Conservation (phyloP, 495 filamentous ascomycete species). For the Penicillium flavigenum region DNA sequence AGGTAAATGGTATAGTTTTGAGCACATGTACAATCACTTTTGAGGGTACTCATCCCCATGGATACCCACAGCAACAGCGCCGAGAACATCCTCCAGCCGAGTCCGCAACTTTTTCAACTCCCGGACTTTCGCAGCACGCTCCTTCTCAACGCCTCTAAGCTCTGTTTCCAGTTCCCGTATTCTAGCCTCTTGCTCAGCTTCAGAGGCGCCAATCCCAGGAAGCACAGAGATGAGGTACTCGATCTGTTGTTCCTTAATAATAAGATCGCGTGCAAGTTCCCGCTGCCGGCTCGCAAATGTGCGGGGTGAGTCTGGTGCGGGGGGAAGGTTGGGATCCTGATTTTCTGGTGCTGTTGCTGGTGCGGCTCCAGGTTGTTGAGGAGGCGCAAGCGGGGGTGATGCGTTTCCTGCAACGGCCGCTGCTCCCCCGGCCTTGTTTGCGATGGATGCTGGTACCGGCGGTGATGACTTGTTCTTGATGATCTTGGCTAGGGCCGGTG, state of each 20-base stretch:
- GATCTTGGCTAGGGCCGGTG: constrained; percentile 42
- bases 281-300: constrained; percentile 68
- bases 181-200: constrained; percentile 73
- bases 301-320: constrained; percentile 58
- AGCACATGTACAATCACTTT: not conserved
- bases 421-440: constrained; percentile 27
- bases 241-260: constrained; percentile 92
- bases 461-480: constrained; percentile 43
- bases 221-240: constrained; percentile 78
- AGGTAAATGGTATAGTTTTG: not conserved
- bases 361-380: constrained; percentile 24
- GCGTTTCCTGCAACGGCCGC: constrained; percentile 23
- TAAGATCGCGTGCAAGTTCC: constrained; percentile 83
- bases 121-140: constrained; percentile 65
- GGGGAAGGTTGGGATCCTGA: constrained; percentile 35
- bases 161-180: constrained; percentile 76
- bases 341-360: constrained; percentile 17
- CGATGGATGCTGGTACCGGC: constrained; percentile 40
- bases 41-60: constrained; percentile 31
- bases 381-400: constrained; percentile 30
- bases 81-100: constrained; percentile 62
- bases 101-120: constrained; percentile 68
- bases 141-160: constrained; percentile 68
- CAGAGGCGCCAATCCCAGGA: constrained; percentile 83
- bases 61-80: constrained; percentile 40